These are phyloP conservation scores for Cutaneotrichosporon sp. DNA, from an alignment of 1,284 basidiomycete genomes.

Conservation along the genomic window DNA sequence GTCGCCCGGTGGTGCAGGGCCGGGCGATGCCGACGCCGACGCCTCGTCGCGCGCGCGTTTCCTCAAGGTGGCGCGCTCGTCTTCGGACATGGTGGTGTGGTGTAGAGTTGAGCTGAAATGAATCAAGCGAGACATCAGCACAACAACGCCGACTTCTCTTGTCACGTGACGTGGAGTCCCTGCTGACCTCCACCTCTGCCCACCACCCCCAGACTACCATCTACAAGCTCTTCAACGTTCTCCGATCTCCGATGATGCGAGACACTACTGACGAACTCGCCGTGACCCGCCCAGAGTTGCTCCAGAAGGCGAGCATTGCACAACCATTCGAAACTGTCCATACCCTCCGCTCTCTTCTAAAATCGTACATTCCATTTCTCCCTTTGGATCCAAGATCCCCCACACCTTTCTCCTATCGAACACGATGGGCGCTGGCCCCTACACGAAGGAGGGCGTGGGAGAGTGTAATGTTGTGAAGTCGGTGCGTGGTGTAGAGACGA, in stretches of 20 bases:
- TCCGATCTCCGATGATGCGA: background rate
- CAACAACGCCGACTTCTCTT: background rate
- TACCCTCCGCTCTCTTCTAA: background rate
- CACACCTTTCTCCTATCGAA: slow-evolving; percentile 2
- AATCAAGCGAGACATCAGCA: background rate
- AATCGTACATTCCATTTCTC: slow-evolving; percentile 13
- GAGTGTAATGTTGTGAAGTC: slow-evolving; percentile 1
- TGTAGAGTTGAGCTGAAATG: background rate
- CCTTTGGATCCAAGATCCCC: slow-evolving; percentile 1
- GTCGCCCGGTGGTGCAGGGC: slow-evolving; percentile 36
- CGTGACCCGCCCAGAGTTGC: too few species aligned
- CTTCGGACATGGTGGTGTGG: slow-evolving; percentile 16
- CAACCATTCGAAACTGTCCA: background rate
- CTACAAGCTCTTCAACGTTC: too few species aligned
- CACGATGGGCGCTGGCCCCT: background rate
- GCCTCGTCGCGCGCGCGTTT: slow-evolving; percentile 16
- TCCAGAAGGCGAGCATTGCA: background rate
- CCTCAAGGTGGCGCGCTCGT: slow-evolving; percentile 3
- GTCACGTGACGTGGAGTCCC: slow-evolving; percentile 7
- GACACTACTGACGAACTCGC: too few species aligned
- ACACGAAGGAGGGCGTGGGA: background rate
- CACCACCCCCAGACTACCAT: too few species aligned
- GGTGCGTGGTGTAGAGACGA: slow-evolving; percentile 8
- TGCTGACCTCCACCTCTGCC: background rate
- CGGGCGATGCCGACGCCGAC: slow-evolving; percentile 13